Evolutionary conservation across 2,329 filamentous ascomycete genomes (phyloP), one percentile per base, ranked within the genome.

Genomic region (Myriosclerotinia scirpicola): DNA sequence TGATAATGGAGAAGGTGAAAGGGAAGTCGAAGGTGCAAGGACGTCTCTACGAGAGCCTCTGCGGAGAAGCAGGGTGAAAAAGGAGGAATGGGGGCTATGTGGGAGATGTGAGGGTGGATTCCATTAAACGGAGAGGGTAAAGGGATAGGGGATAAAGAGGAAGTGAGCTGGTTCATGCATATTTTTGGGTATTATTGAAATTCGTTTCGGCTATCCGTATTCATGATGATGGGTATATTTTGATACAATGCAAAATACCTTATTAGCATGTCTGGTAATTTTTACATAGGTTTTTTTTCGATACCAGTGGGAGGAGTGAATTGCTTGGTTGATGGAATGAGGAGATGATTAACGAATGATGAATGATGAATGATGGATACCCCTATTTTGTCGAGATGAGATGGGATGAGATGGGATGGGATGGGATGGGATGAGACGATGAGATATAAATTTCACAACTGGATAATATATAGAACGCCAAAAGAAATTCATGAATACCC

Each of bases 161-260:
- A 34, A 11, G 20, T 20, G 20, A 42, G 42, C 6, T 60, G 56
- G 56, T 50, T 60, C 34, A 9, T 60, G n/a, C 56, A 60, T 60
- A 7, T 26, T 46, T 60, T 60, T 38, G 26, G 42, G 20, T 60
- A 42, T 48, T 48, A 60, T 46, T 60, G 26, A 34, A 36, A 5
- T 17, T 17, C 7, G 53, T 40, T 40, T 40, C 4, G 7, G 38
- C 7, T 40, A 40, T 40, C 38, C 11, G 7, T 40, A 40, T 40
- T 40, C 38, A 40, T 40, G 38, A 4, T 3, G 38, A 42, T 42
- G 40, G 40, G 12, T 15, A 12, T 42, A 42, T 42, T 42, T 12
- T 4, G 40, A 42, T 42, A 26, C 26, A 26, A 42, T 5, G 11
- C 9, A 42, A 12, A 42, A 42, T 12, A 12, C 12, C 40, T 15